Base-by-base conservation (phyloP, 768 basidiomycete genomes). In the Auriculariales sp. region DNA sequence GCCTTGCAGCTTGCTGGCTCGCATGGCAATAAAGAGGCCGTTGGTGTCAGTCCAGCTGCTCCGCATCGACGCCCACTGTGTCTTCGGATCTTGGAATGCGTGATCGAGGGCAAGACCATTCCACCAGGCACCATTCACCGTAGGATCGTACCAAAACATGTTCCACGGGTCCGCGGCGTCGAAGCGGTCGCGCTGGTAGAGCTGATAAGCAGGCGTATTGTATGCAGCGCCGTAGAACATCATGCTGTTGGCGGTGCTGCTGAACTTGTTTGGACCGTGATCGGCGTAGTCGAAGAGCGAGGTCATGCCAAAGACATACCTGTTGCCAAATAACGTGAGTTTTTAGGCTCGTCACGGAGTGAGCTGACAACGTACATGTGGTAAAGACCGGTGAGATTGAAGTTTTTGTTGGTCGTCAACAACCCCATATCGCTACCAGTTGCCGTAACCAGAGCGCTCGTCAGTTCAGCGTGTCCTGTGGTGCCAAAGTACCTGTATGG, bases 341-440 rank as follows among this genome's bases (percentile, higher is more conserved):
- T n/a, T n/a, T n/a, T n/a, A n/a, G n/a, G n/a, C n/a, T n/a, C n/a
- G n/a, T n/a, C n/a, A n/a, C n/a, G n/a, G n/a, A n/a, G n/a, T n/a
- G n/a, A n/a, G n/a, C n/a, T n/a, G n/a, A n/a, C n/a, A n/a, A n/a
- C 31, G 61, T 83, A 83, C 56, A 71, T 71, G 61, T 71, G 70
- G 65, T 59, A 72, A 45, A 64, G 50, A 12, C 61, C 62, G 34
- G 68, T 69, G 22, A 61, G 49, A 53, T 62, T 59, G 58, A 61
- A 67, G 46, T 62, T 63, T 14, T 66, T 55, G 58, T 70, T 69
- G 50, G 58, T 52, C n/a, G 51, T 47, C 30, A 67, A 52, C 34
- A 72, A 52, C 33, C 62, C 65, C 33, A 66, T 65, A 52, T 64
- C 64, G 22, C 52, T 33, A 7, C 71, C 71, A 49, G 65, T 68